phyloP scores from a whole-genome alignment of 331 rosid genomes.

The Telfairia occidentalis region DNA sequence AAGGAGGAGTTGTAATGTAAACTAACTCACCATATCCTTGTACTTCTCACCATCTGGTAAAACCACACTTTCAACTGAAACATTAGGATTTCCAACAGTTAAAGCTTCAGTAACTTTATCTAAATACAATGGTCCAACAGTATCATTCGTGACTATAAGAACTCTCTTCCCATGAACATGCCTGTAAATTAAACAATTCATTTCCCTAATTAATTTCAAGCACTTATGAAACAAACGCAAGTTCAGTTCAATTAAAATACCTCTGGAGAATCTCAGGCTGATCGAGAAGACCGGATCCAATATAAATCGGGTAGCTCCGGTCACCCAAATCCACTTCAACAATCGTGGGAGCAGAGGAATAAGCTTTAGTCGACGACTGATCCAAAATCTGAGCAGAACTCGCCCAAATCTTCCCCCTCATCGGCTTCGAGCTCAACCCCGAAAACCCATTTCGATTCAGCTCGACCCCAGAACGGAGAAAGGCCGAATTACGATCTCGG shows the following conservation, averaged over 20 bases:
- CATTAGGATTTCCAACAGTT: conserved; percentile 63
- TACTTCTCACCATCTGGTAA: conserved; percentile 85
- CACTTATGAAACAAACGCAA: not conserved
- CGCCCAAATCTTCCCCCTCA: conserved; percentile 32
- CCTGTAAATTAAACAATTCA: conserved; percentile 28
- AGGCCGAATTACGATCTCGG: conserved; percentile 18
- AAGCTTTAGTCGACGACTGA: conserved; percentile 31
- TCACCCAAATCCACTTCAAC: conserved; percentile 83
- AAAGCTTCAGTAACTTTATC: conserved; percentile 73
- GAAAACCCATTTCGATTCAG: conserved; percentile 15
- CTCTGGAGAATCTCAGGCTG: conserved; percentile 66
- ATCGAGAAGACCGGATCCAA: conserved; percentile 74
- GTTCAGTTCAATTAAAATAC: conserved; percentile 13
- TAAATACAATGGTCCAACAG: conserved; percentile 68
- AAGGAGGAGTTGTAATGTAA: not conserved
- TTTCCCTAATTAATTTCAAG: not conserved
- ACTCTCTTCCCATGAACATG: conserved; percentile 97
- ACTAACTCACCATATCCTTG: conserved; percentile 71
- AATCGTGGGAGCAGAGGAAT: conserved; percentile 23
- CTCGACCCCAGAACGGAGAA: conserved; percentile 21
- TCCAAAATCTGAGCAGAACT: conserved; percentile 59
- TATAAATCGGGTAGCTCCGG: conserved; percentile 92
- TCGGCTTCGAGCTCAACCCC: conserved; percentile 14
- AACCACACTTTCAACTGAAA: conserved; percentile 71
- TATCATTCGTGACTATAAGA: conserved; percentile 79